These are phyloP conservation scores for Coemansia sp. DNA, from an alignment of 192 early-diverging fungal genomes.

Conservation along the genomic window DNA sequence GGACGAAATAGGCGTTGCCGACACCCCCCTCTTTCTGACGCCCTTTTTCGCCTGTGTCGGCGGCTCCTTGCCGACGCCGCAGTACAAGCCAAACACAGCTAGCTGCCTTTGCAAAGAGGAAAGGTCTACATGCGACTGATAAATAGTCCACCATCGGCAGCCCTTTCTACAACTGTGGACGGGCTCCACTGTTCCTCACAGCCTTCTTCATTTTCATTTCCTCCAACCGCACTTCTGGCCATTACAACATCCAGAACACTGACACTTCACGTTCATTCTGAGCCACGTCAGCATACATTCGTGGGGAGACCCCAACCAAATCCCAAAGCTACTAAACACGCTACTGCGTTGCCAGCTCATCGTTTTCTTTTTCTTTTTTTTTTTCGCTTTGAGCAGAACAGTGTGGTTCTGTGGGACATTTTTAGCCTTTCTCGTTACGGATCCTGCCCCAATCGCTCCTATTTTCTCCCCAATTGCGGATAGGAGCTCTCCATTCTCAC, in stretches of 20 bases:
- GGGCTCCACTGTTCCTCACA: not conserved
- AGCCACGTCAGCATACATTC: constrained; percentile 2
- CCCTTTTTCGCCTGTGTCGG: not conserved
- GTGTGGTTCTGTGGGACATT: not conserved
- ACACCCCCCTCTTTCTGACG: not conserved
- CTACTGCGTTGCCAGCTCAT: constrained; percentile 3
- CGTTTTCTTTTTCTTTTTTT: not conserved
- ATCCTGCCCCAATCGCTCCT: constrained; percentile 1
- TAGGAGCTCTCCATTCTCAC: not conserved
- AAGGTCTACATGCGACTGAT: too few species aligned
- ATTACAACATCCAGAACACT: not conserved
- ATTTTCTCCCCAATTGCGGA: not conserved
- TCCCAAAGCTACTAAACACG: constrained; percentile 1
- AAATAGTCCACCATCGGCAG: not conserved
- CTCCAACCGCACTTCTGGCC: not conserved
- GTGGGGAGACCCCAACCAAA: constrained; percentile 3
- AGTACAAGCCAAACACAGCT: not conserved
- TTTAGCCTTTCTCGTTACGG: not conserved
- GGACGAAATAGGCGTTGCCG: constrained; percentile 1
- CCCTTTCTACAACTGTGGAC: not conserved
- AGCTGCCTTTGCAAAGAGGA: too few species aligned
- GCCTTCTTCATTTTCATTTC: not conserved
- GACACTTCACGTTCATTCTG: not conserved
- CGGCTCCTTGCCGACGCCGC: not conserved
- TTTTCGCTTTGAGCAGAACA: not conserved